A percentile compares a stretch with the other conserved stretches of the same genome.
Evolutionary conservation across 2,329 filamentous ascomycete species (phyloP).

Genomic region (Trichoderma polysporum): DNA sequence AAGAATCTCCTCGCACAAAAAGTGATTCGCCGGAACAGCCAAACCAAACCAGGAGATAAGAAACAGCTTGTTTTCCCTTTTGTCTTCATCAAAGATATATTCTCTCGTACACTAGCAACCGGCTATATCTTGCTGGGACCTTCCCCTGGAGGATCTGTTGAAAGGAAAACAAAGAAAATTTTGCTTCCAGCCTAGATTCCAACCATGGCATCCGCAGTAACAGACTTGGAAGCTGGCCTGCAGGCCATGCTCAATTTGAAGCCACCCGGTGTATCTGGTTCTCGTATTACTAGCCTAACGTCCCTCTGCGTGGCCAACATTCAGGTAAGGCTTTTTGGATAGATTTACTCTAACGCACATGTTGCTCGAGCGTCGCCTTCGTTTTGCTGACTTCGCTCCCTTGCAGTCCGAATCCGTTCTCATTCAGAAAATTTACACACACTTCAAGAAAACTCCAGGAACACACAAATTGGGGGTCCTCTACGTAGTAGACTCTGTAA

Average conservation of each 20-base stretch:
- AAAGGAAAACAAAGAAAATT: not conserved
- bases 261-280: conserved; percentile 89
- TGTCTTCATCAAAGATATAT: conserved; percentile 3
- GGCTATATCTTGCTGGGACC: conserved; percentile 1
- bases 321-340: conserved; percentile 60
- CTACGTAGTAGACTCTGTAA: conserved; percentile 99
- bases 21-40: conserved; percentile 19
- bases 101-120: conserved; percentile 13
- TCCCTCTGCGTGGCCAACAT: conserved; percentile 84
- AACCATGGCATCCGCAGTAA: conserved; percentile 82
- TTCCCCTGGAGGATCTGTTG: conserved; percentile 1
- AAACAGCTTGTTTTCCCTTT: conserved; percentile 10
- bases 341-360: not conserved
- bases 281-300: conserved; percentile 86
- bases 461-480: conserved; percentile 98
- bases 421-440: conserved; percentile 93
- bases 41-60: conserved; percentile 1
- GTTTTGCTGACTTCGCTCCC: not conserved
- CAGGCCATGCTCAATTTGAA: conserved; percentile 90
- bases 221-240: conserved; percentile 85
- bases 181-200: conserved; percentile 29
- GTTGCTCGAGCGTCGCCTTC: not conserved
- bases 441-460: conserved; percentile 90
- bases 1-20: conserved; percentile 19
- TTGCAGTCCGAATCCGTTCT: conserved; percentile 85